Base-by-base conservation (phyloP, 1,284 basidiomycete genomes). In the Pholiota adiposa region DNA sequence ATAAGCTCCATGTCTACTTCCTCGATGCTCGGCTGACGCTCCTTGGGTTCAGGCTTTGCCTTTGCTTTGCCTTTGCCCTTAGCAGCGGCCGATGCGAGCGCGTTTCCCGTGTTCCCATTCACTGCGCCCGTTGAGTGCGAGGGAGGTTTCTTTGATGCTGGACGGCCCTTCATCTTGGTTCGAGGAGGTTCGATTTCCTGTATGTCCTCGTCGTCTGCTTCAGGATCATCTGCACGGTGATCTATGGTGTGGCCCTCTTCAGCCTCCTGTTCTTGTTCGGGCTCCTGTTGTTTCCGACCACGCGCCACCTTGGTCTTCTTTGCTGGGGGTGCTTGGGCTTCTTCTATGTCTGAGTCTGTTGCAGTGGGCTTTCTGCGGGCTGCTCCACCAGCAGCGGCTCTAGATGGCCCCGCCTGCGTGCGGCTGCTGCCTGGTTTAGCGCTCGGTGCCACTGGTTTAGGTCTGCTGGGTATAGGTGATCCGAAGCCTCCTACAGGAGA, bases 21-120 rank as follows among this genome's bases (percentile, higher is more conserved):
- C 29, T 67, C 67, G 2, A 56, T 51, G 23, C 59, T 58, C 40
- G 61, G 64, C 61, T 64, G 67, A 19, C 59, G 44, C 14, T 49
- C 25, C 48, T 62, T 64, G 23, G 61, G 38, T 16, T 58, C 49
- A 34, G 56, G 53, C 55, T 65, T 68, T 25, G 61, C 65, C 64
- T 68, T 75, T 48, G 69, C 70, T 59, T 76, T 77, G 25, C 69
- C 73, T 66, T 76, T 78, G n/a, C 62, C 71, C 55, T 75, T 76
- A 25, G 62, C 65, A 27, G 61, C 63, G 8, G 61, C 51, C 56
- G 67, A 71, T 9, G 67, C 70, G 59, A 71, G 71, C 4, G 51
- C 40, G 19, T 44, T 56, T 38, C 51, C 53, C 25, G 49, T 36
- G 25, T 57, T 58, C 34, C 51, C 59, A 31, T 65, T 58, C 14